Conservation (phyloP, 495 filamentous ascomycete species). For the Talaromyces proteolyticus region DNA sequence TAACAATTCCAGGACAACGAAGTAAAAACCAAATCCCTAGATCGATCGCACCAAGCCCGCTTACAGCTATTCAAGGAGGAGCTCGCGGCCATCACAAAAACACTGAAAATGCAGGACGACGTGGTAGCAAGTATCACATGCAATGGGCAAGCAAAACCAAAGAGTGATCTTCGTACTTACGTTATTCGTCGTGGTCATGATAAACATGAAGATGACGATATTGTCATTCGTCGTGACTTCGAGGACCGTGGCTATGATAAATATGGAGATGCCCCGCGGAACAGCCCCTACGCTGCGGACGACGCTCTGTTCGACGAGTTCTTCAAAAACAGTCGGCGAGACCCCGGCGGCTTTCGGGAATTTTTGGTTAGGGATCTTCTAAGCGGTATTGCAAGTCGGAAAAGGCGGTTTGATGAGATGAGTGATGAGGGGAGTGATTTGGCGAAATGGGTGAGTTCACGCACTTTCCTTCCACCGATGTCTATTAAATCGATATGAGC, state of each 20-base stretch:
- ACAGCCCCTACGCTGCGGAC: neutral
- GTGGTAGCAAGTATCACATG: conserved; percentile 6
- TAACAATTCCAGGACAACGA: conserved; percentile 17
- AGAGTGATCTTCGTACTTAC: too few relatives aligned
- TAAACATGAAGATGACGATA: too few relatives aligned
- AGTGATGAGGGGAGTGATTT: neutral
- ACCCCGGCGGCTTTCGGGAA: neutral
- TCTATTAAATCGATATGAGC: too few relatives aligned
- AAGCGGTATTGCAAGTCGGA: neutral
- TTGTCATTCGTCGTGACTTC: too few relatives aligned
- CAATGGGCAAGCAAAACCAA: too few relatives aligned
- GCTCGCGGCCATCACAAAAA: conserved; percentile 24
- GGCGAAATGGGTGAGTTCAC: neutral
- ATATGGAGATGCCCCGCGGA: neutral
- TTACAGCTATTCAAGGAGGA: conserved; percentile 30
- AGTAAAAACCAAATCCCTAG: conserved; percentile 21
- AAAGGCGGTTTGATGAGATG: neutral
- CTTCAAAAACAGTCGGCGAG: conserved; percentile 3
- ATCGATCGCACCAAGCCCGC: conserved; percentile 27
- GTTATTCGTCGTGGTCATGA: too few relatives aligned
- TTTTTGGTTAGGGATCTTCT: neutral
- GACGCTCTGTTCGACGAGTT: conserved; percentile 6
- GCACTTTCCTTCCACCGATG: too few relatives aligned
- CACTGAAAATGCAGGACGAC: conserved; percentile 9
- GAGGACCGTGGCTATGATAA: too few relatives aligned